A percentile compares a stretch with the other conserved stretches of the same genome.
phyloP scores from a whole-genome alignment of 257 asterid species.

The Asclepias syriaca region DNA sequence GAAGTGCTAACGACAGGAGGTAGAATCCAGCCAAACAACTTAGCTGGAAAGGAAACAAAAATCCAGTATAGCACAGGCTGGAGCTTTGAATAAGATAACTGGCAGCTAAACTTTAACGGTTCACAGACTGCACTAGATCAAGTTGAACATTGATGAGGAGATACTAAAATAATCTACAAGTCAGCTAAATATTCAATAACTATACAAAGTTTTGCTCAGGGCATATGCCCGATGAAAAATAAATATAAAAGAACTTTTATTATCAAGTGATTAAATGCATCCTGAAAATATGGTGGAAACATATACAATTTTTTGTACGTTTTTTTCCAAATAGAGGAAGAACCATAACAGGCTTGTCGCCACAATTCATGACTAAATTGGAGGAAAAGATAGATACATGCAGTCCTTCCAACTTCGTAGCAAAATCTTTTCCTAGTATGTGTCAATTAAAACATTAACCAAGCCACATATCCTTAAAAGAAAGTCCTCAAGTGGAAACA shows the following conservation, averaged over 20 bases:
- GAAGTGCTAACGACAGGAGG: constrained; percentile 16
- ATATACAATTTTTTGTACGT: too few species aligned
- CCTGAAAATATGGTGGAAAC: background rate
- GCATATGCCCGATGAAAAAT: background rate
- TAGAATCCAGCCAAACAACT: constrained; percentile 20
- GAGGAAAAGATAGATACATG: constrained; percentile 3
- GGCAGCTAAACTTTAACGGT: constrained; percentile 12
- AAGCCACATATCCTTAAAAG: background rate
- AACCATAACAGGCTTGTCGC: background rate
- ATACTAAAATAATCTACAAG: background rate
- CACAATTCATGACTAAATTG: background rate
- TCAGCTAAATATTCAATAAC: background rate
- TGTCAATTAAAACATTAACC: background rate
- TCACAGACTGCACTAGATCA: constrained; percentile 3
- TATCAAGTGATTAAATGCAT: background rate
- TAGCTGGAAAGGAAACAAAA: constrained; percentile 39
- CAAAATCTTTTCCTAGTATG: background rate
- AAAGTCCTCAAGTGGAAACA: too few species aligned
- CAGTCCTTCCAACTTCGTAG: background rate
- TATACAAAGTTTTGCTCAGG: background rate
- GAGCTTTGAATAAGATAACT: constrained; percentile 26
- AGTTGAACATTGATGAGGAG: background rate
- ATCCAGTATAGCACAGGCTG: constrained; percentile 54
- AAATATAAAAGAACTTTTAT: background rate
- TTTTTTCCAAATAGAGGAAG: background rate